A percentile compares a stretch with the other conserved stretches of the same genome.
phyloP scores from a whole-genome alignment of 2,329 filamentous ascomycete genomes.

The Didymella sp. region DNA sequence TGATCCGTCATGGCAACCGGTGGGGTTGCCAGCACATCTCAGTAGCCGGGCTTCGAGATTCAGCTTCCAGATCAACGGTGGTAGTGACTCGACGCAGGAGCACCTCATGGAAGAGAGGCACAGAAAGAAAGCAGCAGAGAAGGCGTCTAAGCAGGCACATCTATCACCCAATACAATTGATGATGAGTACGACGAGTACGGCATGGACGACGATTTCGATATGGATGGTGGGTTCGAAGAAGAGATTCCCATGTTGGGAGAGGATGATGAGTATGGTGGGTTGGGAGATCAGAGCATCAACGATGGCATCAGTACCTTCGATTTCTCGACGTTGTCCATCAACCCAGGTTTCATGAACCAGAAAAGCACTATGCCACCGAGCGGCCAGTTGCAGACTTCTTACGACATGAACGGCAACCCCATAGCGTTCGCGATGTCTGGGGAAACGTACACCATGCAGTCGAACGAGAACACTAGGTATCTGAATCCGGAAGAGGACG shows the following conservation, averaged over 20 bases:
- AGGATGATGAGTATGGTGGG: conserved; percentile 42
- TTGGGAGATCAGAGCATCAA: conserved; percentile 39
- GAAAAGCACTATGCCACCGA: conserved; percentile 33
- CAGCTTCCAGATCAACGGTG: conserved; percentile 80
- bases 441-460: conserved; percentile 25
- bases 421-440: conserved; percentile 46
- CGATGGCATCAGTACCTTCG: conserved; percentile 29
- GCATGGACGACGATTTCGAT: conserved; percentile 55
- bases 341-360: conserved; percentile 26
- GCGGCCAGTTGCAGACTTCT: conserved; percentile 36
- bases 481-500: conserved; percentile 15
- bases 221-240: conserved; percentile 69
- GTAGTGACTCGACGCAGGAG: conserved; percentile 69
- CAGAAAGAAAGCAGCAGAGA: conserved; percentile 69
- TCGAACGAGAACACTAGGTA: conserved; percentile 7
- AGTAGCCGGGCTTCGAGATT: conserved; percentile 77
- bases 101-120: conserved; percentile 76
- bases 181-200: conserved; percentile 50
- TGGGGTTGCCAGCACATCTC: conserved; percentile 53
- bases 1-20: conserved; percentile 46
- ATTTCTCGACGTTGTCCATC: conserved; percentile 45
- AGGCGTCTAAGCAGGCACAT: conserved; percentile 53
- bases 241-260: conserved; percentile 65
- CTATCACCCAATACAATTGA: conserved; percentile 47
- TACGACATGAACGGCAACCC: conserved; percentile 41